Percentiles rank a stretch among this genome's conserved stretches.
phyloP scores from a whole-genome alignment of 2,329 filamentous ascomycete species.

The Hypoxylon sp. region DNA sequence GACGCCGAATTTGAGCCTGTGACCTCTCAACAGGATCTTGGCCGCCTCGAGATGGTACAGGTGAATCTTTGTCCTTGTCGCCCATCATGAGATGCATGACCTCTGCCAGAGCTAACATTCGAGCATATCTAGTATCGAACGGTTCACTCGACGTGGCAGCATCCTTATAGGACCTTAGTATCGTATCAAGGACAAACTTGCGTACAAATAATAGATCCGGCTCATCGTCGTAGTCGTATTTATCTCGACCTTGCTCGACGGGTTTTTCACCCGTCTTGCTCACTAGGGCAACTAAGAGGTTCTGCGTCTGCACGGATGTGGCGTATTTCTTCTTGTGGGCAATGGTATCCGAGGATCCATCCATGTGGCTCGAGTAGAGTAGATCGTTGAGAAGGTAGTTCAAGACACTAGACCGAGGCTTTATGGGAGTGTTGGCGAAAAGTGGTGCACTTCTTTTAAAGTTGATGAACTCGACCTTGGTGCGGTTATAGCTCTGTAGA shows the following conservation, averaged over 20 bases:
- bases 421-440: slow-evolving; percentile 88
- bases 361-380: slow-evolving; percentile 71
- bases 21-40: slow-evolving; percentile 64
- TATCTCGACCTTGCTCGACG: slow-evolving; percentile 67
- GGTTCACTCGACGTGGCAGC: slow-evolving; percentile 83
- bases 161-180: slow-evolving; percentile 91
- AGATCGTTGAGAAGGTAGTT: slow-evolving; percentile 93
- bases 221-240: slow-evolving; percentile 79
- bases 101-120: slow-evolving; percentile 88
- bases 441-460: slow-evolving; percentile 93
- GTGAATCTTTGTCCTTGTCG: slow-evolving; percentile 75
- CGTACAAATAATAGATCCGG: slow-evolving; percentile 90
- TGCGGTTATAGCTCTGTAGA: slow-evolving; percentile 89
- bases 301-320: slow-evolving; percentile 88
- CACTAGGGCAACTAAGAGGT: slow-evolving; percentile 87
- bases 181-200: slow-evolving; percentile 93
- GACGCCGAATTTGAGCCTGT: slow-evolving; percentile 85
- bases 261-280: slow-evolving; percentile 86
- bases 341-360: slow-evolving; percentile 79
- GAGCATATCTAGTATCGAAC: slow-evolving; percentile 86
- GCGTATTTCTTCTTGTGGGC: slow-evolving; percentile 85
- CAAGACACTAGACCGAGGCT: slow-evolving; percentile 90
- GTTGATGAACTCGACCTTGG: slow-evolving; percentile 99
- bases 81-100: slow-evolving; percentile 94
- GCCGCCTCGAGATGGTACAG: slow-evolving; percentile 54